Evolutionary conservation across 2,329 filamentous ascomycete genomes (phyloP).

Genomic region (Cladosporium sp.): DNA sequence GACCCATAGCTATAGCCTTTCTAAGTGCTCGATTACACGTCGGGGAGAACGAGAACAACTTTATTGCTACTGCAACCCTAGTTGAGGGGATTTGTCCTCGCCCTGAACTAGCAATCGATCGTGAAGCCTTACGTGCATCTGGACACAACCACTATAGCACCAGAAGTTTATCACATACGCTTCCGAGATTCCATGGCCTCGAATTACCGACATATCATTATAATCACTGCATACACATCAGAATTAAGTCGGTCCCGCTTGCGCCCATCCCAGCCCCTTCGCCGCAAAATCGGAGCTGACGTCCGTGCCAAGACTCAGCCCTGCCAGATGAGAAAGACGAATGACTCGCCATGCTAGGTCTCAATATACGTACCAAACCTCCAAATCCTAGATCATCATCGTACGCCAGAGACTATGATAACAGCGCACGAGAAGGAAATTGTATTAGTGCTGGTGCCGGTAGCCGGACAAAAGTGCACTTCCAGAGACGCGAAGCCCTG

Average conservation of each 20-base stretch:
- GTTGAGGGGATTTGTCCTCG: not conserved
- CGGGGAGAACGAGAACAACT: not conserved
- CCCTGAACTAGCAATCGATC: not conserved
- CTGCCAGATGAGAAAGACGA: not conserved
- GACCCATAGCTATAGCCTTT: not conserved
- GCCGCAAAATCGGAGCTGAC: slow-evolving; percentile 3
- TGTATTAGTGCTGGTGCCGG: not conserved
- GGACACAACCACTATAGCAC: not conserved
- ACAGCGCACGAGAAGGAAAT: not conserved
- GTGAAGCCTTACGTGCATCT: not conserved
- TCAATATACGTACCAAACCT: too few species aligned
- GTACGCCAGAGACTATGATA: not conserved
- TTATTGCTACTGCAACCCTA: not conserved
- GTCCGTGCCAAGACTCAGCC: slow-evolving; percentile 7
- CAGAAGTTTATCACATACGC: not conserved
- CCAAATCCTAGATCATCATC: too few species aligned
- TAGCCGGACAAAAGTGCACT: not conserved
- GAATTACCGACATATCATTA: too few species aligned
- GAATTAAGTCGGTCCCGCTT: not conserved
- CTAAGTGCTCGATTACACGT: not conserved
- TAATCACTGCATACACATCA: not conserved
- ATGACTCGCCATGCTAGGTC: not conserved
- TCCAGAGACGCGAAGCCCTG: not conserved
- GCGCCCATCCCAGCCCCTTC: not conserved
- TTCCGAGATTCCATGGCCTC: not conserved